Conservation (phyloP, 257 asterid genomes). For the Plectranthus barbatus region DNA sequence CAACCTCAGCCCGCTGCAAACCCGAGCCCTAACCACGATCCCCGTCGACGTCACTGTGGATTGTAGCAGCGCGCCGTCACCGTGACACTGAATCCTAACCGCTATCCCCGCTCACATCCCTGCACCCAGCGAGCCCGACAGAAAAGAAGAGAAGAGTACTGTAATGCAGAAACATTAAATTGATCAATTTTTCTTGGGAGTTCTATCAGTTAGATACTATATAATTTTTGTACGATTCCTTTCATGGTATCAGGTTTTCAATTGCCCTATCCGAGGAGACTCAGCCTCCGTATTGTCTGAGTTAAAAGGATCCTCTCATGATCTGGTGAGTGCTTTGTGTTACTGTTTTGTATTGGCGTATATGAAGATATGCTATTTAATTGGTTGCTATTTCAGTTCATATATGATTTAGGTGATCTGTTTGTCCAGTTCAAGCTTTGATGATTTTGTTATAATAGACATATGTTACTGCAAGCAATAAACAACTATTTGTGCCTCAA, state of each 20-base stretch:
- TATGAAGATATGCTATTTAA: background rate
- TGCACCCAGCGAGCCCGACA: too few species aligned
- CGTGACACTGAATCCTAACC: too few species aligned
- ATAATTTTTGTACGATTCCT: conserved; percentile 8
- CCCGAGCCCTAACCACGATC: too few species aligned
- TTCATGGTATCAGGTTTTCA: conserved; percentile 60
- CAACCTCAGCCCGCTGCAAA: too few species aligned
- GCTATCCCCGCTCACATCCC: background rate
- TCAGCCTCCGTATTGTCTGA: conserved; percentile 80
- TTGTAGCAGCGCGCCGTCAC: too few species aligned
- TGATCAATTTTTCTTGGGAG: background rate
- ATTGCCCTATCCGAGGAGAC: conserved; percentile 93
- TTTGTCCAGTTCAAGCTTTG: background rate
- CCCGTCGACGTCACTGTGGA: too few species aligned
- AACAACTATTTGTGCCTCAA: background rate
- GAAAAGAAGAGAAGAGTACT: background rate
- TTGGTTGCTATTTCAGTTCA: background rate
- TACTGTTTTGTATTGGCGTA: conserved; percentile 5
- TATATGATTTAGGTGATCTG: too few species aligned
- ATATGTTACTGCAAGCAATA: background rate
- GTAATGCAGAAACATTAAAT: background rate
- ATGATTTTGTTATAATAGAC: background rate
- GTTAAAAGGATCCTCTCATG: conserved; percentile 82
- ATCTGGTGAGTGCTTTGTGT: conserved; percentile 56
- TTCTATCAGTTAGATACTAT: background rate